Conservation (phyloP, 768 basidiomycete genomes). For the Russula olivacea region DNA sequence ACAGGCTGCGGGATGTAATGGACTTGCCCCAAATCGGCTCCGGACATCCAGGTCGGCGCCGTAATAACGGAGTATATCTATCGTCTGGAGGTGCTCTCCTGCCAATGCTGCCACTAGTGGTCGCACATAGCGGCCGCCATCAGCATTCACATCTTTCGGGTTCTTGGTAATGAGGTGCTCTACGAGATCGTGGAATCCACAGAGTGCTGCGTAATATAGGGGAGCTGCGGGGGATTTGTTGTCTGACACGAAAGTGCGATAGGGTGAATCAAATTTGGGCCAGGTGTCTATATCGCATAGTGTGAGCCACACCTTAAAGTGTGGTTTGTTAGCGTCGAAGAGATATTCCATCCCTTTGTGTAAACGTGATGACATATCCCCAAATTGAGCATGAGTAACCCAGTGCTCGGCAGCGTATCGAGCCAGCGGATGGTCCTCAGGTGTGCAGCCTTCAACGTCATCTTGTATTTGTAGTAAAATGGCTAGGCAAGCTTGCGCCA, state of each 20-base stretch:
- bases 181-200: neutral
- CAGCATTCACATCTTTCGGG: neutral
- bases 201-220: neutral
- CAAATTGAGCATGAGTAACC: neutral
- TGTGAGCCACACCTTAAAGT: neutral
- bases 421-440: too few species aligned
- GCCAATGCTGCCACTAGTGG: neutral
- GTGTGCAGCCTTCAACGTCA: neutral
- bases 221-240: neutral
- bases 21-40: rapidly evolving
- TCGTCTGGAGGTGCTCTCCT: neutral
- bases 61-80: neutral
- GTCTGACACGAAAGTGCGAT: rapidly evolving
- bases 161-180: neutral
- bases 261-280: neutral
- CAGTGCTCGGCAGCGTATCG: neutral
- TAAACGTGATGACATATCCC: neutral
- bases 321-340: neutral
- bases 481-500: neutral
- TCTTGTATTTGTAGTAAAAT: neutral
- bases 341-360: neutral
- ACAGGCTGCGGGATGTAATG: neutral
- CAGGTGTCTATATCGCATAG: neutral
- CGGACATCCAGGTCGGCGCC: neutral
- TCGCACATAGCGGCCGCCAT: neutral